Conservation (phyloP, 495 filamentous ascomycete species). For the Penicillium bialowiezense region DNA sequence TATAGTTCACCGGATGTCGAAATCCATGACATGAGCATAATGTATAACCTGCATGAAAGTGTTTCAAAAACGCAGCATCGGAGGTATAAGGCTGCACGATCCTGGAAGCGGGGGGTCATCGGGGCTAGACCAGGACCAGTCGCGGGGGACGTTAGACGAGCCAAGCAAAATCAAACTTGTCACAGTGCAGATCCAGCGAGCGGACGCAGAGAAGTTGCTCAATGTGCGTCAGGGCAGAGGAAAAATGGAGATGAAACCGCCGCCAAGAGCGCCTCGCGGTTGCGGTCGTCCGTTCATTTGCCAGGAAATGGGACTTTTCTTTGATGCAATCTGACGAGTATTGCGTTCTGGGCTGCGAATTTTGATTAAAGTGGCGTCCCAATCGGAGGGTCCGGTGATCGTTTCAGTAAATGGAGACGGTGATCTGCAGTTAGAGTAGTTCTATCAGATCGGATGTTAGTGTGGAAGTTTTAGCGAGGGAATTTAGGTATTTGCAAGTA, state of each 20-base stretch:
- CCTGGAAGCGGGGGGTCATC: not conserved
- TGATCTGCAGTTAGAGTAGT: no score
- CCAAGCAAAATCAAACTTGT: conserved; percentile 2
- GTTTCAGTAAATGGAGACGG: not conserved
- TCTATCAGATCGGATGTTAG: no score
- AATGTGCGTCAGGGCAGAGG: not conserved
- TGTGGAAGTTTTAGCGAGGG: no score
- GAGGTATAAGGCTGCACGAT: not conserved
- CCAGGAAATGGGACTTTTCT: not conserved
- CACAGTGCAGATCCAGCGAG: not conserved
- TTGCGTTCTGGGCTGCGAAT: not conserved
- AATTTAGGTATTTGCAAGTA: no score
- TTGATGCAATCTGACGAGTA: conserved; percentile 1
- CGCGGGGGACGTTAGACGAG: conserved; percentile 3
- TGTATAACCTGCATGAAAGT: not conserved
- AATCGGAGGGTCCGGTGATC: not conserved
- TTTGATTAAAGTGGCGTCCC: not conserved
- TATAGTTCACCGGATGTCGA: not conserved
- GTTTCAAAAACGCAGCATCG: not conserved
- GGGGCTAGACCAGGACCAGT: not conserved
- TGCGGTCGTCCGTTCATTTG: conserved; percentile 1
- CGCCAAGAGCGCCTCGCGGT: conserved; percentile 10
- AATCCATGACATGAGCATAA: not conserved
- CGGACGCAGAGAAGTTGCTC: not conserved
- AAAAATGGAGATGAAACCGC: conserved; percentile 1